Percentiles rank a stretch among this genome's conserved stretches.
Evolutionary conservation across 2,329 filamentous ascomycete species (phyloP).

Genomic region (Chrysoporthe austroafricana): DNA sequence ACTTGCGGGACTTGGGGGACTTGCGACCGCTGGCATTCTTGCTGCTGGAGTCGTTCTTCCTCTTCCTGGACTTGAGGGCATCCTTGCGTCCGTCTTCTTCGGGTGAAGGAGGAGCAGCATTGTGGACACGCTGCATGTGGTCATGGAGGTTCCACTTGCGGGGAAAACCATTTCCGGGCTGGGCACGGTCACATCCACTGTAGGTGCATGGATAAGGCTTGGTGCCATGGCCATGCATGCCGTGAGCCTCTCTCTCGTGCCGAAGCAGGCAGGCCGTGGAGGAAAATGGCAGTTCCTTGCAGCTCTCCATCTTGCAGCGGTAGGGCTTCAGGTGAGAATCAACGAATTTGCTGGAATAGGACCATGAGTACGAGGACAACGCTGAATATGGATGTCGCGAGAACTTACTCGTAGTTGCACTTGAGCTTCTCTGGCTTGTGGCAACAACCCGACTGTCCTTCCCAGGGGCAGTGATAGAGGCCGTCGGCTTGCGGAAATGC

Average conservation of each 20-base stretch:
- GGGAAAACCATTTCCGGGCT: constrained; percentile 85
- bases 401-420: constrained; percentile 95
- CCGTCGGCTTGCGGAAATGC: constrained; percentile 69
- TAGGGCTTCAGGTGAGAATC: constrained; percentile 97
- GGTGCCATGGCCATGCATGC: constrained; percentile 91
- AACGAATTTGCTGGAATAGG: constrained; percentile 78
- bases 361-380: constrained; percentile 28
- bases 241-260: constrained; percentile 94
- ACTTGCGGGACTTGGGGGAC: constrained; percentile 42
- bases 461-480: constrained; percentile 91
- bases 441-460: constrained; percentile 71
- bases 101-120: constrained; percentile 42
- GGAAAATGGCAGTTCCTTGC: constrained; percentile 86
- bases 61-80: constrained; percentile 58
- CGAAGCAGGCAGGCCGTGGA: constrained; percentile 93
- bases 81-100: constrained; percentile 36
- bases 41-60: constrained; percentile 58
- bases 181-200: constrained; percentile 82
- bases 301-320: constrained; percentile 84
- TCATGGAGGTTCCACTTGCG: constrained; percentile 95
- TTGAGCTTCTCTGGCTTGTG: constrained; percentile 96
- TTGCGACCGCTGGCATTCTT: constrained; percentile 51
- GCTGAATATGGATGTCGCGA: background rate
- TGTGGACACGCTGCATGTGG: constrained; percentile 96
- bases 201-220: constrained; percentile 91